These are phyloP conservation scores for Trichoderma atroviride DNA, from an alignment of 2,329 filamentous ascomycete genomes.

Conservation along the genomic window DNA sequence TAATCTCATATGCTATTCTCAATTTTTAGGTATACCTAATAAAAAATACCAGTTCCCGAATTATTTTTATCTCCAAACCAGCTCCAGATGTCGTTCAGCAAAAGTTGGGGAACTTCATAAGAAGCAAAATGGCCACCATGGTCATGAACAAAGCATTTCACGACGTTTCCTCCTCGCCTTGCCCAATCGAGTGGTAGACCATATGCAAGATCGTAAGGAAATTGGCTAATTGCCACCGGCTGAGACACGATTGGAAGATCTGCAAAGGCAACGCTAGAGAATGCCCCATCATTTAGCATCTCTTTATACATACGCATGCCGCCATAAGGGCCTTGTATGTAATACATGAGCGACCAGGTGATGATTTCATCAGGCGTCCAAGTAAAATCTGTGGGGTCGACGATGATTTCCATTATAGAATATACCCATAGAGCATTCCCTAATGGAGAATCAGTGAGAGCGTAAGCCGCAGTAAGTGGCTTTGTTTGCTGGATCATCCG, in stretches of 20 bases:
- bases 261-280: not conserved
- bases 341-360: conserved; percentile 16
- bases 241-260: not conserved
- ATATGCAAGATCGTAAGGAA: conserved; percentile 11
- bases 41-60: not conserved
- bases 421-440: conserved; percentile 3
- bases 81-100: not conserved
- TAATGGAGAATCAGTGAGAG: conserved; percentile 1
- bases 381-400: not conserved
- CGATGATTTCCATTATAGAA: not conserved
- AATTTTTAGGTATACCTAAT: too few species aligned
- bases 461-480: not conserved
- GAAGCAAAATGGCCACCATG: conserved; percentile 12
- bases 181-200: not conserved
- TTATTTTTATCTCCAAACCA: not conserved
- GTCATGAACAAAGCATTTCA: not conserved
- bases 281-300: not conserved
- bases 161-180: not conserved
- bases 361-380: conserved; percentile 1
- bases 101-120: not conserved
- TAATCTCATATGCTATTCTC: too few species aligned
- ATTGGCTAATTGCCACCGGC: conserved; percentile 9
- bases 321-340: conserved; percentile 4
- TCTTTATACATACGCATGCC: conserved; percentile 14
- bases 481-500: not conserved